Evolutionary conservation across 2,329 filamentous ascomycete genomes (phyloP).

Genomic region (Sarocladium brachiariae): DNA sequence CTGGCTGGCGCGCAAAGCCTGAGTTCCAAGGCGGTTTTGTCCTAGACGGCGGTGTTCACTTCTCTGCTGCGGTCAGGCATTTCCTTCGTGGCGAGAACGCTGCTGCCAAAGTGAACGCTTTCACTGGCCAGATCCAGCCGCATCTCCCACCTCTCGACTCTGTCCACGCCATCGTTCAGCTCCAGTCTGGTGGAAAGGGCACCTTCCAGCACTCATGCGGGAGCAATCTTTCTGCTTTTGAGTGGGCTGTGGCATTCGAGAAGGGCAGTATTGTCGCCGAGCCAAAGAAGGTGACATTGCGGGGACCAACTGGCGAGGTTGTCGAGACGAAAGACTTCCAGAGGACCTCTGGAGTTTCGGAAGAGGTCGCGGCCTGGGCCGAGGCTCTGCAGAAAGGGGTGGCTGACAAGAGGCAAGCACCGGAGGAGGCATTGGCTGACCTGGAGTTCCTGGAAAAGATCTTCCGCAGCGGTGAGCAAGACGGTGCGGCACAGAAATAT

Average conservation of each 20-base stretch:
- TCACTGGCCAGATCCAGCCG: conserved; percentile 45
- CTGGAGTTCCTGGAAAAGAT: conserved; percentile 51
- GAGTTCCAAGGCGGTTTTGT: conserved; percentile 70
- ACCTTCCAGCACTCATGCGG: conserved; percentile 53
- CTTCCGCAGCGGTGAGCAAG: conserved; percentile 38
- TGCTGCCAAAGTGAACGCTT: conserved; percentile 42
- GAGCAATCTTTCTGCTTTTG: conserved; percentile 43
- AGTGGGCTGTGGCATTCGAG: conserved; percentile 53
- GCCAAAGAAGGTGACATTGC: conserved; percentile 37
- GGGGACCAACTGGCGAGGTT: conserved; percentile 20
- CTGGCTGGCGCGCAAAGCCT: conserved; percentile 57
- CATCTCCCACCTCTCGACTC: conserved; percentile 62
- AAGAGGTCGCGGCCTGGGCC: conserved; percentile 57
- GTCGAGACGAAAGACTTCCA: conserved; percentile 36
- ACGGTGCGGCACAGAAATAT: conserved; percentile 32
- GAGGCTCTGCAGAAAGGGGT: conserved; percentile 31
- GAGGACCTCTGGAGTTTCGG: conserved; percentile 45
- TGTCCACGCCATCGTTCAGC: conserved; percentile 50
- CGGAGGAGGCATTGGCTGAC: conserved; percentile 54
- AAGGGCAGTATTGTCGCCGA: conserved; percentile 45
- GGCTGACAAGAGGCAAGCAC: conserved; percentile 40
- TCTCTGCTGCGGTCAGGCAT: conserved; percentile 55
- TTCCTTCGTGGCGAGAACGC: conserved; percentile 43
- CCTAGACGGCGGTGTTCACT: conserved; percentile 71
- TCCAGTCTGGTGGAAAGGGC: conserved; percentile 47